These are phyloP conservation scores for Mycosphaerelloides madeirae DNA, from an alignment of 2,329 filamentous ascomycete species.

Conservation along the genomic window DNA sequence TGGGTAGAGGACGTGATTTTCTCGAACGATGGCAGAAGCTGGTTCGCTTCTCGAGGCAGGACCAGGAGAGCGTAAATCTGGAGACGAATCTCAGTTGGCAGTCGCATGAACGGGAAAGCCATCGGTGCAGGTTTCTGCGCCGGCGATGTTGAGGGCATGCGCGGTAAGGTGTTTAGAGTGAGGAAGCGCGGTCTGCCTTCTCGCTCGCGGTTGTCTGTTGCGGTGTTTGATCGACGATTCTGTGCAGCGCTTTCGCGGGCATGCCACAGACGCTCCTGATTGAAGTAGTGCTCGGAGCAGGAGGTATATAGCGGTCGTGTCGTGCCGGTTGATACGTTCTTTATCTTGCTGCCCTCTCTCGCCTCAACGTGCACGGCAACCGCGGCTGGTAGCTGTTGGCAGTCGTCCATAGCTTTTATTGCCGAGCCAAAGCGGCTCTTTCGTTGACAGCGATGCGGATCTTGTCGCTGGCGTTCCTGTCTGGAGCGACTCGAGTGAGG, in stretches of 20 bases:
- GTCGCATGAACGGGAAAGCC: slow-evolving; percentile 35
- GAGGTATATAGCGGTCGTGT: slow-evolving; percentile 22
- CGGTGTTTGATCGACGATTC: not conserved
- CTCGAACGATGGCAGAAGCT: slow-evolving; percentile 30
- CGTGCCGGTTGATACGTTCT: slow-evolving; percentile 2
- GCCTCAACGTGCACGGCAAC: not conserved
- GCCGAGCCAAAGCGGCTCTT: too few species aligned
- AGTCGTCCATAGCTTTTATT: too few species aligned
- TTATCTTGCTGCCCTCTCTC: not conserved
- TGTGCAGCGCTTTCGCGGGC: slow-evolving; percentile 1
- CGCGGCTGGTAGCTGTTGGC: not conserved
- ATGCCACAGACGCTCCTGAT: slow-evolving; percentile 3
- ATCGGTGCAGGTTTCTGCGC: slow-evolving; percentile 4
- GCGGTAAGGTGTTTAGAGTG: slow-evolving; percentile 11
- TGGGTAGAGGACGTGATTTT: slow-evolving; percentile 32
- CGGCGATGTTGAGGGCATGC: slow-evolving; percentile 10
- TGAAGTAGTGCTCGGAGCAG: slow-evolving; percentile 20
- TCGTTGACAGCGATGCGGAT: too few species aligned
- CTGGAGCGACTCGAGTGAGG: too few species aligned
- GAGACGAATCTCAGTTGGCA: slow-evolving; percentile 45
- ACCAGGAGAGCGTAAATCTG: slow-evolving; percentile 45
- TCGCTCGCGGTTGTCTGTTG: not conserved
- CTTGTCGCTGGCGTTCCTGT: too few species aligned
- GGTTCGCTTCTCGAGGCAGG: slow-evolving; percentile 29
- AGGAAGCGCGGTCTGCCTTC: slow-evolving; percentile 9